Evolutionary conservation across 495 filamentous ascomycete genomes (phyloP).

Genomic region (Bacidia gigantensis): DNA sequence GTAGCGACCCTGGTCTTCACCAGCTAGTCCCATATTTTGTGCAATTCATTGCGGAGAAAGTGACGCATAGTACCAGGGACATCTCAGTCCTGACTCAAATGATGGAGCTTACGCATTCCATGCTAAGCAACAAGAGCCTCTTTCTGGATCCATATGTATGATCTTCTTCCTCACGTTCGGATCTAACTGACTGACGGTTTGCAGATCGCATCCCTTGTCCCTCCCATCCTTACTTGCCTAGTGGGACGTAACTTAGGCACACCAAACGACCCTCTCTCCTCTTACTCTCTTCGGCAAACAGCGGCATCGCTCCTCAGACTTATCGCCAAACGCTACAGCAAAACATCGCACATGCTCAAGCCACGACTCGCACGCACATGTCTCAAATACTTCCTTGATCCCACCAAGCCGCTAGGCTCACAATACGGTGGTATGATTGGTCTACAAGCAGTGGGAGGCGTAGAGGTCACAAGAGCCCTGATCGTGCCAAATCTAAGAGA

Average conservation of each 20-base stretch:
- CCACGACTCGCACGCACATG: conserved; percentile 82
- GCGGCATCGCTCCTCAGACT: conserved; percentile 63
- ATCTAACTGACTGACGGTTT: conserved; percentile 9
- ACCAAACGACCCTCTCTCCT: conserved; percentile 36
- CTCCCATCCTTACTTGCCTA: conserved; percentile 80
- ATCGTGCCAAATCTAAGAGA: conserved; percentile 67
- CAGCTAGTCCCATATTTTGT: conserved; percentile 93
- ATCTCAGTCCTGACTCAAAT: conserved; percentile 77
- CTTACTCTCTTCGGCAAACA: conserved; percentile 72
- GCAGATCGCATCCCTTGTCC: conserved; percentile 60
- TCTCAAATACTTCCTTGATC: conserved; percentile 80
- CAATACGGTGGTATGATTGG: conserved; percentile 81
- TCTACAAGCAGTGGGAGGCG: conserved; percentile 57
- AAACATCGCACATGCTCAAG: conserved; percentile 60
- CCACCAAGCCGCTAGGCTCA: conserved; percentile 58
- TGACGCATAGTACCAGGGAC: conserved; percentile 78
- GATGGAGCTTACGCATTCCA: conserved; percentile 71
- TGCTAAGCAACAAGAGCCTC: conserved; percentile 69
- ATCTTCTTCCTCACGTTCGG: neutral
- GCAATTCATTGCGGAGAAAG: conserved; percentile 84
- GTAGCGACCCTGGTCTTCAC: conserved; percentile 80
- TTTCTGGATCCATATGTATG: conserved; percentile 80
- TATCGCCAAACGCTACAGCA: conserved; percentile 61
- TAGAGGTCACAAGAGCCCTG: conserved; percentile 64
- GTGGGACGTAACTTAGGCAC: conserved; percentile 70